phyloP scores from a whole-genome alignment of 768 basidiomycete species.

The Amanita phalloides region DNA sequence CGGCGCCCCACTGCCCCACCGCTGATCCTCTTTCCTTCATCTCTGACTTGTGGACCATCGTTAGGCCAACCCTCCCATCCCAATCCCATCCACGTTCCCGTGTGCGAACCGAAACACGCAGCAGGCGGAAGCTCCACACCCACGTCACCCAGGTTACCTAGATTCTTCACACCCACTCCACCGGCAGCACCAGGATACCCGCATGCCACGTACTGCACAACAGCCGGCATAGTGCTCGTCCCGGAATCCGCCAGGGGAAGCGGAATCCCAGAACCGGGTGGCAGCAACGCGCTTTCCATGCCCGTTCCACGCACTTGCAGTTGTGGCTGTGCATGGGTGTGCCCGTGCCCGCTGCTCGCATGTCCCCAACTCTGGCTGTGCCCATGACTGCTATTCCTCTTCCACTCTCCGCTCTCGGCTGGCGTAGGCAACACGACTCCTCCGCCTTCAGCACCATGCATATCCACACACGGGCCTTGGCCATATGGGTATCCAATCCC shows the following conservation, averaged over 20 bases:
- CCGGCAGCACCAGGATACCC: not conserved
- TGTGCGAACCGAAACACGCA: no score
- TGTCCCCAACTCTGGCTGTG: constrained; percentile 1
- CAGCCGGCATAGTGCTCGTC: not conserved
- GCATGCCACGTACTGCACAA: not conserved
- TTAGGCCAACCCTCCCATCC: no score
- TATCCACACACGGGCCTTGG: not conserved
- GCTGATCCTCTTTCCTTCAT: no score
- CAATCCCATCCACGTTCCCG: no score
- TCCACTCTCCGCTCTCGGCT: not conserved
- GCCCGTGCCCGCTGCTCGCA: not conserved
- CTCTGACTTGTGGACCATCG: no score
- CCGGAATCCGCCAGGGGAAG: not conserved
- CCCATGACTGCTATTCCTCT: constrained; percentile 1
- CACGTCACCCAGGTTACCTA: constrained; percentile 10
- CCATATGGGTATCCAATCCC: not conserved
- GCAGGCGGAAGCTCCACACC: not conserved
- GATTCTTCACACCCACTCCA: constrained; percentile 7
- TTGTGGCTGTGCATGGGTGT: not conserved
- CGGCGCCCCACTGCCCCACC: not conserved
- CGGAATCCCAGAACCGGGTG: not conserved
- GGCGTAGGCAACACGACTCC: not conserved
- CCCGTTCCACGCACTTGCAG: not conserved
- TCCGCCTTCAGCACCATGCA: not conserved
- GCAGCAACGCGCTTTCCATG: not conserved